A percentile compares a stretch with the other conserved stretches of the same genome.
Evolutionary conservation across 768 basidiomycete species (phyloP).

Genomic region (Mycena albidolilacea): DNA sequence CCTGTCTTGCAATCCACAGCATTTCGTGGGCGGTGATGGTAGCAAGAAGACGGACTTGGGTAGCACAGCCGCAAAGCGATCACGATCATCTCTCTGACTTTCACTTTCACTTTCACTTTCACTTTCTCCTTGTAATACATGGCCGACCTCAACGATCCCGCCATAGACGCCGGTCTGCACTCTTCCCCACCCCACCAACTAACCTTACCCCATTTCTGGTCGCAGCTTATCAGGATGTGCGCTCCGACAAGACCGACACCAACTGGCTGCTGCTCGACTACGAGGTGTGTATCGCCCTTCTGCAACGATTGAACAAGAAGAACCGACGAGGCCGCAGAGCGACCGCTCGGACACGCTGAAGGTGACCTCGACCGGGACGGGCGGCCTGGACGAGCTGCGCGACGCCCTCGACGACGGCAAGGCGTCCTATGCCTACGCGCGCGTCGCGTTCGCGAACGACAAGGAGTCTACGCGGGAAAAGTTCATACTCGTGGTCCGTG

Average conservation of each 20-base stretch:
- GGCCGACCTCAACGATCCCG: slow-evolving; percentile 86
- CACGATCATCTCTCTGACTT: background rate
- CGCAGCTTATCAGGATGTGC: slow-evolving; percentile 90
- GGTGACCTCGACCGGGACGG: slow-evolving; percentile 84
- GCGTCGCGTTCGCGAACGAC: slow-evolving; percentile 89
- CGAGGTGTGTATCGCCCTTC: slow-evolving; percentile 56
- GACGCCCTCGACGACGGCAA: slow-evolving; percentile 78
- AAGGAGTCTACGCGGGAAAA: slow-evolving; percentile 91
- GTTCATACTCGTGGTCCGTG: slow-evolving; percentile 79
- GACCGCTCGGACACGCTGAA: slow-evolving; percentile 87
- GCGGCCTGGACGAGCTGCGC: slow-evolving; percentile 84
- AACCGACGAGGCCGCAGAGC: slow-evolving; percentile 52
- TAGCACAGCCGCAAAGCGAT: background rate
- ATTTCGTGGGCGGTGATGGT: too few relatives aligned
- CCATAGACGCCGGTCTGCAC: slow-evolving; percentile 78
- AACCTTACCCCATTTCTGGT: slow-evolving; percentile 42
- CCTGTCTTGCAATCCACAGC: too few relatives aligned
- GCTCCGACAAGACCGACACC: slow-evolving; percentile 86
- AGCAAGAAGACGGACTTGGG: too few relatives aligned
- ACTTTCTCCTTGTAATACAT: slow-evolving; percentile 51
- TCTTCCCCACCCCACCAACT: slow-evolving; percentile 30
- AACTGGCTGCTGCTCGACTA: slow-evolving; percentile 96
- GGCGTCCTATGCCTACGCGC: slow-evolving; percentile 89
- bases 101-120: slow-evolving; percentile 23
- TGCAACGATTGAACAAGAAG: too few relatives aligned